phyloP scores from a whole-genome alignment of 2,329 filamentous ascomycete genomes.

The Cercospora nicotianae region DNA sequence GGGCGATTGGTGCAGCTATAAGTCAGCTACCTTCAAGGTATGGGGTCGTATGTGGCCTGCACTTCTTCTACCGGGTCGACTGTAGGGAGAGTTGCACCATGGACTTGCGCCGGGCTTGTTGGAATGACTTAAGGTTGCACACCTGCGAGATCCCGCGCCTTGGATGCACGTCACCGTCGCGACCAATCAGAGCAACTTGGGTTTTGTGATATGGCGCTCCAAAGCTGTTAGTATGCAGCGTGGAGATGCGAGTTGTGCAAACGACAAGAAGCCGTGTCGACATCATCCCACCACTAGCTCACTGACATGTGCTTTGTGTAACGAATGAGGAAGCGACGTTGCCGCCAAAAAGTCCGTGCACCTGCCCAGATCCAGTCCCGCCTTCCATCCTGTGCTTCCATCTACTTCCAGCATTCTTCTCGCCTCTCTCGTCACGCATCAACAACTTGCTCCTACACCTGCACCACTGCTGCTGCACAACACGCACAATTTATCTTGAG shows the following conservation, averaged over 20 bases:
- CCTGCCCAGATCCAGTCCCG: neutral
- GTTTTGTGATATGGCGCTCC: neutral
- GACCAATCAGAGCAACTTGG: conserved; percentile 2
- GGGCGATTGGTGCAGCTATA: conserved; percentile 9
- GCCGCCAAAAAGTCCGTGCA: conserved; percentile 2
- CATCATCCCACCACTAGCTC: neutral
- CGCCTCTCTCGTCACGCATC: neutral
- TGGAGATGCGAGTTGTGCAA: neutral
- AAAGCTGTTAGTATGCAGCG: neutral
- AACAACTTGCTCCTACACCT: too few relatives aligned
- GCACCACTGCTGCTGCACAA: neutral
- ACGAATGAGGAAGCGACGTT: neutral
- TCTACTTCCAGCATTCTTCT: neutral
- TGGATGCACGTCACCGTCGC: conserved; percentile 1
- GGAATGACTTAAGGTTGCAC: conserved; percentile 3
- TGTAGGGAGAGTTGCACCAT: neutral
- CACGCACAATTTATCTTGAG: neutral
- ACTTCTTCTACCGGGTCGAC: neutral
- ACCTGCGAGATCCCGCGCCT: conserved; percentile 4
- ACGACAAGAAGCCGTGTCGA: neutral
- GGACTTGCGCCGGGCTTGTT: neutral
- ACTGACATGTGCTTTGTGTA: conserved; percentile 5
- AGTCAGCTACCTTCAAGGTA: neutral
- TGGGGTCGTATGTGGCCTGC: neutral
- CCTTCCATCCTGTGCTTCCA: neutral